Percentiles rank a stretch among this genome's conserved stretches.
Evolutionary conservation across 31 red algal species (phyloP).

Genomic region (Porphyra umbilicalis): DNA sequence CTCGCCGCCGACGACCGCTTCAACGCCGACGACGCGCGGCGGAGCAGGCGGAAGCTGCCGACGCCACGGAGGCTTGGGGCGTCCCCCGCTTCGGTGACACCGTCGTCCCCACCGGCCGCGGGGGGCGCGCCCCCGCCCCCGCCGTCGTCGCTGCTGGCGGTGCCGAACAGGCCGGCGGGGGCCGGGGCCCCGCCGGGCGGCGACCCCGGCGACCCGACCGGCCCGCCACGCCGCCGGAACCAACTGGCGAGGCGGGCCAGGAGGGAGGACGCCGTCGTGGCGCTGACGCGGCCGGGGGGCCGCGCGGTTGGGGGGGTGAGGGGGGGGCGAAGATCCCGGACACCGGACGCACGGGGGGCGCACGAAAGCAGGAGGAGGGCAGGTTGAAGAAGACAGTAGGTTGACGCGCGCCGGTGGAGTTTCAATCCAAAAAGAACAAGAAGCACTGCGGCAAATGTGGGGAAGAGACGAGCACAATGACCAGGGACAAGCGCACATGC

Average conservation of each 20-base stretch:
- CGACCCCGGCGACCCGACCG: not conserved
- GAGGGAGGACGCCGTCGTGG: not conserved
- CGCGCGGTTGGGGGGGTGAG: too few relatives aligned
- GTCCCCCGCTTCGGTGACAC: not conserved
- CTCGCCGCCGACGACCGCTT: not conserved
- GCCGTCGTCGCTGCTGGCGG: not conserved
- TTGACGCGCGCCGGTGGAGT: too few relatives aligned
- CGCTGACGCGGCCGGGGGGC: too few relatives aligned
- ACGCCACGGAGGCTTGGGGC: not conserved
- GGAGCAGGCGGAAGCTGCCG: not conserved
- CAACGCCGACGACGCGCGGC: not conserved
- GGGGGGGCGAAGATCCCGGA: too few relatives aligned
- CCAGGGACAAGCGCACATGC: too few relatives aligned
- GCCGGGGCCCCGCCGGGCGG: not conserved
- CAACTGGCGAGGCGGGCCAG: not conserved
- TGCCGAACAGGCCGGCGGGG: not conserved
- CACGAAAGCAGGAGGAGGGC: too few relatives aligned
- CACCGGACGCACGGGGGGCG: too few relatives aligned
- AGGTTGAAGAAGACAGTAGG: too few relatives aligned
- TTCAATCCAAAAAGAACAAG: too few relatives aligned
- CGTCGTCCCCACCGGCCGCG: not conserved
- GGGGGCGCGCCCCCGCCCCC: not conserved
- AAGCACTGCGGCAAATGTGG: too few relatives aligned
- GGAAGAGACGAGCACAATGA: too few relatives aligned
- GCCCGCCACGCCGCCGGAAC: not conserved